Conservation (phyloP, 768 basidiomycete genomes). For the Inosperma sp. region DNA sequence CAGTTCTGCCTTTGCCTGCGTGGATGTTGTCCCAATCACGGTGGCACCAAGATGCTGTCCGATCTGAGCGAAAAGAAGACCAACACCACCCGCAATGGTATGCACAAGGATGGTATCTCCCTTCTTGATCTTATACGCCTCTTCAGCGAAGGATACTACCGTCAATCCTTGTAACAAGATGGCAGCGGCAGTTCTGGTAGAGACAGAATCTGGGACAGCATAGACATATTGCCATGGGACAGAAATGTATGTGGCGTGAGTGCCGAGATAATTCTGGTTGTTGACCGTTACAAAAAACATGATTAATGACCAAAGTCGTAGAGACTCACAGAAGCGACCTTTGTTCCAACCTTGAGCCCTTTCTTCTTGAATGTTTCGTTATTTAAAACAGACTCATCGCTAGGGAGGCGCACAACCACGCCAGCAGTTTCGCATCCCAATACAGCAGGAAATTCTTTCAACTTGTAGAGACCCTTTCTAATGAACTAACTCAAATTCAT, state of each 20-base stretch:
- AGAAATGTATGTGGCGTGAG: constrained; percentile 70
- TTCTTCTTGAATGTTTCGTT: constrained; percentile 60
- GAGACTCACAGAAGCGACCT: constrained; percentile 60
- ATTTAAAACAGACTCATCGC: constrained; percentile 53
- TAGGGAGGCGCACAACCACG: constrained; percentile 67
- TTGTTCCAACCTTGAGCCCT: constrained; percentile 62
- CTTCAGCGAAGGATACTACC: constrained; percentile 69
- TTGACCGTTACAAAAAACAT: no score
- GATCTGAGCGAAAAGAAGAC: constrained; percentile 61
- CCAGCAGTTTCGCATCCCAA: constrained; percentile 82
- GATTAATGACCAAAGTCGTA: neutral
- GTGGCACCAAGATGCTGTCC: constrained; percentile 72
- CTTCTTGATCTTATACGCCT: constrained; percentile 79
- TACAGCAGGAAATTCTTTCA: constrained; percentile 53
- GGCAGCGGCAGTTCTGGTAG: constrained; percentile 62
- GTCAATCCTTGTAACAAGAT: constrained; percentile 74
- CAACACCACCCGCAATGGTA: constrained; percentile 90
- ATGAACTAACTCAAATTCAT: neutral
- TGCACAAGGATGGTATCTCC: constrained; percentile 81
- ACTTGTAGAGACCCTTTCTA: constrained; percentile 62
- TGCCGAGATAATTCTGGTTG: constrained; percentile 41
- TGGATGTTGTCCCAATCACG: constrained; percentile 92
- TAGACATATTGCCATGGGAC: constrained; percentile 57
- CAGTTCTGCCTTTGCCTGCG: constrained; percentile 72
- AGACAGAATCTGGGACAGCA: constrained; percentile 60